Base-by-base conservation (phyloP, 306 rosid genomes). In the Dalbergia oliveri region DNA sequence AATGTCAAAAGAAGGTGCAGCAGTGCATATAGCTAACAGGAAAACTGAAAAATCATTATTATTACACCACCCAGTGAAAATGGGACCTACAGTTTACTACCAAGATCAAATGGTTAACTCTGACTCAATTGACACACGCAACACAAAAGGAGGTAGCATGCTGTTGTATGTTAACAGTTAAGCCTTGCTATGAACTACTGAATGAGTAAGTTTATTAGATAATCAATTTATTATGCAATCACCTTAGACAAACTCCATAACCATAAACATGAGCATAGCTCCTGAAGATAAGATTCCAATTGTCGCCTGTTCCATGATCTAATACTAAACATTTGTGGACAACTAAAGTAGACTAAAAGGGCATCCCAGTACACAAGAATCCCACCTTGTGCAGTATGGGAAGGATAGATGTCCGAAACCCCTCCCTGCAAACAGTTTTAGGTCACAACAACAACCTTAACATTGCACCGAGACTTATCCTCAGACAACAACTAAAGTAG, bases 81-180 rank as follows among this genome's bases (percentile, higher is more conserved):
- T 61, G 19, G 47, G 41, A 26, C 13, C 11, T 44, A 18, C 23
- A 59, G 54, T 72, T 72, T 15, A 45, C 13, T 15, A 12, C 57
- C 8, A 68, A 73, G 53, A 54, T 23, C 12, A 57, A 61, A 63
- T 35, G 63, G 47, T 56, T 56, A 70, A 23, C 70, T 45, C n/a
- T 9, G 18, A 49, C 15, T 47, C 72, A 72, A 54, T 14, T 45
- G 33, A 34, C 66, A 63, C 47, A 67, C 56, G n/a, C 18, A 57
- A 50, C 6, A 5, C 50, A 49, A 62, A 76, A 76, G 73, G 64
- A 54, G 39, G 53, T 39, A 64, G 9, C n/a, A 12, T 7, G 16
- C 11, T 11, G 51, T 45, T 34, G 63, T 14, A 14, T 19, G 31
- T 35, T 26, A 26, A 26, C 31, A 26, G 31, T 26, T 9, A 54